Percentiles rank a stretch among this genome's conserved stretches.
Evolutionary conservation across 192 early-diverging fungal genomes (phyloP).

Genomic region (Coemansia guatemalensis): DNA sequence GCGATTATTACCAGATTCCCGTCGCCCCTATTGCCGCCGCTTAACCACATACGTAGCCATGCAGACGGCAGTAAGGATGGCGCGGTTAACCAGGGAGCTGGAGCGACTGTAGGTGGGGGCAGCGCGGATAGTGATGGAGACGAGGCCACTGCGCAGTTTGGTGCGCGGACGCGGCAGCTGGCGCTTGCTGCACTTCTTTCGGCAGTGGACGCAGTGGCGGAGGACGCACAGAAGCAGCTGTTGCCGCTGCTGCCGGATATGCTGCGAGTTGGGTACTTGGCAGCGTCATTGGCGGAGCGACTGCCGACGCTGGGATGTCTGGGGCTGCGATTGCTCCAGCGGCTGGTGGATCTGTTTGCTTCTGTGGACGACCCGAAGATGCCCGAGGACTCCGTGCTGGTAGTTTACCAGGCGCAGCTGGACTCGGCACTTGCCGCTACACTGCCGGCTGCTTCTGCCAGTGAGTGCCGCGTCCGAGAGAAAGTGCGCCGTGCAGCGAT

Average conservation of each 20-base stretch:
- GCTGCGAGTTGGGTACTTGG: constrained; percentile 87
- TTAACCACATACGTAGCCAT: not conserved
- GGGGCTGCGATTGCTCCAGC: constrained; percentile 78
- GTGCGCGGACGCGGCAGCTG: constrained; percentile 11
- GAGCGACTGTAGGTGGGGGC: not conserved
- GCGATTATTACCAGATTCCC: constrained; percentile 33
- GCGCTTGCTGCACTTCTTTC: constrained; percentile 23
- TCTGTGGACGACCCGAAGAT: constrained; percentile 85
- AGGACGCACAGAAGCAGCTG: constrained; percentile 38
- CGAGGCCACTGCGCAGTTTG: constrained; percentile 10
- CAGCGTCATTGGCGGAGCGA: constrained; percentile 74
- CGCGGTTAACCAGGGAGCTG: no score
- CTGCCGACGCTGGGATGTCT: constrained; percentile 64
- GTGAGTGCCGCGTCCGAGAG: not conserved
- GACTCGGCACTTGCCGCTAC: constrained; percentile 87
- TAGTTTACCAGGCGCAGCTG: constrained; percentile 95
- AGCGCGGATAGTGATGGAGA: not conserved
- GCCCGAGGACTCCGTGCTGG: constrained; percentile 68
- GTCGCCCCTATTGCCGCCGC: not conserved
- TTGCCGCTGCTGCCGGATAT: constrained; percentile 69
- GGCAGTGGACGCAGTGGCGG: constrained; percentile 31
- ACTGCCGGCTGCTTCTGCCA: not conserved
- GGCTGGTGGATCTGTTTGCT: constrained; percentile 74
- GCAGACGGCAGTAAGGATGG: not conserved
- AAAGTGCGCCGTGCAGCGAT: constrained; percentile 21